Base-by-base conservation (phyloP, 2,329 filamentous ascomycete species). In the Diaporthe eres region DNA sequence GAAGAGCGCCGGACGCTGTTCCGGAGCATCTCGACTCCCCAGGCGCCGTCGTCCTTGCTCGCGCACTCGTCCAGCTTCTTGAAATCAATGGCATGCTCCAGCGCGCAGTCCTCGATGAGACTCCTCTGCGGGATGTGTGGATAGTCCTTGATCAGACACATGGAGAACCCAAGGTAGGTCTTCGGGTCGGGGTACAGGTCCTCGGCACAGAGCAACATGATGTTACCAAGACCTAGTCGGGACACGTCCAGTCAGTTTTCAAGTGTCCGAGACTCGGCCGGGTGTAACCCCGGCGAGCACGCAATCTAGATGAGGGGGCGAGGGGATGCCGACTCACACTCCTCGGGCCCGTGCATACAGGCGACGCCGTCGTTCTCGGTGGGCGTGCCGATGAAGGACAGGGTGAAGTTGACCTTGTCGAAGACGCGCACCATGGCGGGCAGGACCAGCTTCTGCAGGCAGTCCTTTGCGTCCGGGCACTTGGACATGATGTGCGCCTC, bases 401-500 rank as follows among this genome's bases (percentile, higher is more conserved):
- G 88, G 42, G 90, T 93, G 84, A 99, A 98, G 87, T 98, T 93
- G 77, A 98, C 95, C 83, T 97, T 97, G 78, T 95, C 91, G 77
- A 91, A 89, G 51, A 96, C 90, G 75, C 91, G 90, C 84, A 95
- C 92, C 96, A 99, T 98, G 31, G 93, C 90, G 0, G 97, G 97
- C 22, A 98, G 86, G 34, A 99, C 89, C 79, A 99, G 86, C 76
- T 95, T 87, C 77, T 92, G 91, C 28, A 99, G 87, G 81, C 96
- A 98, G 82, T 95, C 93, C 87, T 90, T 90, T 2, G 97, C 95
- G 84, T 99, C 97, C 0, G 96, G 96, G 81, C 97, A 99, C 88
- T 98, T 98, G 86, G 92, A 94, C 93, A 98, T 99, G 80, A 98
- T 97, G 84, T 98, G 96, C 74, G 95, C 94, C 83, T 99, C 97